Evolutionary conservation across 768 basidiomycete species (phyloP), one percentile per base, ranked within the genome.

Genomic region (Sarcodon sp.): DNA sequence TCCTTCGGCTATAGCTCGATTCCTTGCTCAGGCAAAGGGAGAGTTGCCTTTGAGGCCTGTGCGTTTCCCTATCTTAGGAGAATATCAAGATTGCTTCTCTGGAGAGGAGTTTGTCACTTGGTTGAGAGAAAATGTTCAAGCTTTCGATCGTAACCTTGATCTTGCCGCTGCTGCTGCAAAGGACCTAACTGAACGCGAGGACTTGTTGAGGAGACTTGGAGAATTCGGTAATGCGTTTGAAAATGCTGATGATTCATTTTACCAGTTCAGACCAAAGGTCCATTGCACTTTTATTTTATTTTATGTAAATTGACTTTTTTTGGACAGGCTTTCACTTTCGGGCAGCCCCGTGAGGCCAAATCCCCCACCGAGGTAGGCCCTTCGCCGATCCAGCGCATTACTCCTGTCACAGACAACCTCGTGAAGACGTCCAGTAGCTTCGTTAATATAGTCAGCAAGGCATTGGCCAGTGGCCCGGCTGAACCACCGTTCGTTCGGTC

Each of bases 81-180:
- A 90, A 67, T 91, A 91, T 53, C 71, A 80, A 31, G 83, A 88
- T 49, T 83, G 84, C 50, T 93, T 94, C 64, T 80, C 79, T 12
- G 92, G 92, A 31, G 89, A 90, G 37, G 91, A 94, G 53, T 83
- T 96, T 53, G 85, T 83, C 7, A 71, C 75, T 4, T 96, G 90
- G 90, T 63, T 96, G 48, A 78, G 79, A 49, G 76, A 73, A 49
- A 81, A 86, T 53, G 80, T 93, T 2, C 76, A 78, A 51, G 87
- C 76, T 7, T 83, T 94, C 52, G 81, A 75, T 13, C 86, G 83
- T 15, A 83, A 72, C 60, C 65, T 87, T 48, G 89, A 92, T 50
- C 70, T 76, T 41, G 88, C 88, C 1, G 87, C 87, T 54, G 80
- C 88, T 47, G 77, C 62, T n/a, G 77, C 78, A 27, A 60, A 60